A percentile compares a stretch with the other conserved stretches of the same genome.
Conservation (phyloP, 2,329 filamentous ascomycete species). For the Aspergillus brunneoviolaceus region DNA sequence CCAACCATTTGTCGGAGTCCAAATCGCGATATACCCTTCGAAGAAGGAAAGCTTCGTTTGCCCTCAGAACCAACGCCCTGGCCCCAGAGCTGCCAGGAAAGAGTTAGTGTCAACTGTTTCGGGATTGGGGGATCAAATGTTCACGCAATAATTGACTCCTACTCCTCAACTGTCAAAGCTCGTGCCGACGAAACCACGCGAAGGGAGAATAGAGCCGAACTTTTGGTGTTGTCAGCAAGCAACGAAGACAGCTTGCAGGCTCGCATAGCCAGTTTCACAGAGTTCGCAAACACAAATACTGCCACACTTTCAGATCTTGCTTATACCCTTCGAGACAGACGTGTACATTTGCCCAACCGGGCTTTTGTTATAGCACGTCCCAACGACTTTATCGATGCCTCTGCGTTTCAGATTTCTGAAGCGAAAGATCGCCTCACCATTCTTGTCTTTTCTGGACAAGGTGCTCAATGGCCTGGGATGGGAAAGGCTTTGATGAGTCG, state of each 20-base stretch:
- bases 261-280: no score
- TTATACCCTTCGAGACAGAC: no score
- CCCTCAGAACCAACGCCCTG: constrained; percentile 5
- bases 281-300: no score
- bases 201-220: neutral
- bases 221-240: no score
- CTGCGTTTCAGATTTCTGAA: neutral
- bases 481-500: constrained; percentile 20
- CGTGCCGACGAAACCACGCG: no score
- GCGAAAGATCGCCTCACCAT: neutral
- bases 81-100: constrained; percentile 5
- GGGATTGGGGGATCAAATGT: constrained; percentile 24
- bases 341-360: no score
- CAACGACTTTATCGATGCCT: neutral
- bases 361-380: neutral
- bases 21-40: constrained; percentile 23
- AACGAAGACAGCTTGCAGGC: no score
- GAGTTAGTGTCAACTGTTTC: constrained; percentile 25
- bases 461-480: constrained; percentile 32
- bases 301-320: no score
- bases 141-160: constrained; percentile 16
- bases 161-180: neutral
- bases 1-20: constrained; percentile 29
- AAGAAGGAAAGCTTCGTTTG: constrained; percentile 11
- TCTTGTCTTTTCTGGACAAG: constrained; percentile 34